Evolutionary conservation across 805 yeast species (phyloP).

Genomic region (Pichia thaimueangensis): DNA sequence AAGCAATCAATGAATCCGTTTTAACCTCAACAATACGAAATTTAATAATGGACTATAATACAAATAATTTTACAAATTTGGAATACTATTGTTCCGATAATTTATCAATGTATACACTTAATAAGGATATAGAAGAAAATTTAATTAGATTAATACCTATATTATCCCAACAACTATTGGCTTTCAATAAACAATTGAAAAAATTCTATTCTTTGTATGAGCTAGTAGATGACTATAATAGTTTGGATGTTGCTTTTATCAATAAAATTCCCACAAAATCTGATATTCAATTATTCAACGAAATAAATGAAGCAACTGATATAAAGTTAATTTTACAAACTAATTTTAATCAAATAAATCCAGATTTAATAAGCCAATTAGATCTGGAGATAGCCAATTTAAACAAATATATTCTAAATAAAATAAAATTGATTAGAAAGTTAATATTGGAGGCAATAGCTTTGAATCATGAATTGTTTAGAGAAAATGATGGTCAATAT

Average conservation of each 20-base stretch:
- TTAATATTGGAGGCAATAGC: slow-evolving; percentile 1
- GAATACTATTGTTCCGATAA: slow-evolving; percentile 19
- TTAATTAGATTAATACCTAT: slow-evolving; percentile 23
- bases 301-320: slow-evolving; percentile 19
- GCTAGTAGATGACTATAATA: slow-evolving; percentile 17
- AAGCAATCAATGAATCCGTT: slow-evolving; percentile 14
- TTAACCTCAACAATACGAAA: slow-evolving; percentile 17
- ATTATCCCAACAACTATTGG: slow-evolving; percentile 20
- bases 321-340: slow-evolving; percentile 24
- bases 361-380: slow-evolving; percentile 20
- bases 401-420: slow-evolving; percentile 13
- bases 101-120: slow-evolving; percentile 20
- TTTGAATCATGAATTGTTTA: slow-evolving; percentile 9
- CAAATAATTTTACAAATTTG: slow-evolving; percentile 14
- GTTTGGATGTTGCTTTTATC: slow-evolving; percentile 13
- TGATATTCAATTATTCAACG: slow-evolving; percentile 16
- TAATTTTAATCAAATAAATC: slow-evolving; percentile 24
- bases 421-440: slow-evolving; percentile 1
- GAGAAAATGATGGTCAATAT: slow-evolving; percentile 6
- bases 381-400: slow-evolving; percentile 26
- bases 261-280: slow-evolving; percentile 23
- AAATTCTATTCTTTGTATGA: slow-evolving; percentile 22
- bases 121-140: slow-evolving; percentile 20
- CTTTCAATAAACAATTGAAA: slow-evolving; percentile 19
- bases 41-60: slow-evolving; percentile 19